Evolutionary conservation across 306 rosid species (phyloP), one percentile per base, ranked within the genome.

Genomic region (Cucurbita pepo): DNA sequence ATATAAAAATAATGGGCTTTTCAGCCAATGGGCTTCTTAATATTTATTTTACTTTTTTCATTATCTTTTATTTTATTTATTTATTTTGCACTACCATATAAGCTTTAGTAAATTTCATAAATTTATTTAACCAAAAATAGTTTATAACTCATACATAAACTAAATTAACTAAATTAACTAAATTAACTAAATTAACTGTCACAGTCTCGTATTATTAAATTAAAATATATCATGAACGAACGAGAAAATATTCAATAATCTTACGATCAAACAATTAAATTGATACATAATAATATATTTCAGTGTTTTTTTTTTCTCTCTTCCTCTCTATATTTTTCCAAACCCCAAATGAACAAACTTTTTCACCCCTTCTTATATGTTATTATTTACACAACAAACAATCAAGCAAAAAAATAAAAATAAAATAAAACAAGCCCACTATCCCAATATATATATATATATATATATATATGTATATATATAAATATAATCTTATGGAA

Each of bases 401-500:
- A 45, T 45, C 72, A 67, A 47, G 21, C 7, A 45, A 22, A 25
- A 47, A 47, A 30, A 30, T 30, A 1, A 30, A 30, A 30, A 30
- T 30, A 30, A 30, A 45, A 25, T 9, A 48, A 67, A 13, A 21
- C 43, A 67, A 45, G 45, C 72, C 72, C 71, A 44, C 30, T 43
- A 41, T 19, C 36, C 11, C 4, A 16, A 9, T n/a, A 41, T 10
- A n/a, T 41, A 43, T 67, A 65, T 65, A 67, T 65, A 22, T 76
- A 21, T 21, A 22, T 22, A 22, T 22, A 22, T 22, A 22, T 22
- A 22, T 22, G 1, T 22, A 22, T 22, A 9, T n/a, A 18, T 10
- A n/a, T 41, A 43, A 47, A 65, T 65, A 67, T 65, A 44, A 22
- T 76, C 81, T 91, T 80, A 92, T 44, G 88, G 77, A 61, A 90